Base-by-base conservation (phyloP, 1,139 yeast species). In the Sugiyamaella japonica region DNA sequence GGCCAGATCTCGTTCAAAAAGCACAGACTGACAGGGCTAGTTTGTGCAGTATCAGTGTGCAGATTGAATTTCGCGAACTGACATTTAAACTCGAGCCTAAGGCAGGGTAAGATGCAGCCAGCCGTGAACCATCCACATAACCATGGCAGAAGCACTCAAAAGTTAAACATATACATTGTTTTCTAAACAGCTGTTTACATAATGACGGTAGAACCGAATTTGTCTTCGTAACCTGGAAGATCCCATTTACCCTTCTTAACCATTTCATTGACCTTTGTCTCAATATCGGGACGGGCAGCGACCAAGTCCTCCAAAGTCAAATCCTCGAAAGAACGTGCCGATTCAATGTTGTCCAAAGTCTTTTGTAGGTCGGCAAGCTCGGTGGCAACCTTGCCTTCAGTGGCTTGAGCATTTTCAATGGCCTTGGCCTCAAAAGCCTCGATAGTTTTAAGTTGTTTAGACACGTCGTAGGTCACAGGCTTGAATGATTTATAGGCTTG, bases 181-280 rank as follows among this genome's bases (percentile, higher is more conserved):
- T 42, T 20, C 32, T 13, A 17, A 31, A 25, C 12, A 13, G 46
- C 20, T 42, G 46, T 55, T 77, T 83, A 91, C 97, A 91, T 90
- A 75, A 89, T 89, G 70, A 93, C 88, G 78, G 90, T 83, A 75
- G 88, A 89, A 74, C 97, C 97, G 75, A 90, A 91, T 83, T 89
- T 91, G 76, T 91, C 98, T 78, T 87, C 86, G 85, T 93, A 93
- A 68, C 97, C 97, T 68, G 99, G 98, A 66, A 91, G 96, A 70
- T 89, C 90, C 96, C 97, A 91, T 79, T 89, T 88, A 76, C 97
- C 97, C 82, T 90, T 86, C 83, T 86, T 85, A 69, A 93, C 91
- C 95, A 93, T 86, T 77, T 89, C 89, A 70, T 80, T 82, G 66
- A 91, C 97, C 86, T 93, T 93, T 68, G 89, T 93, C 71, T 91